Evolutionary conservation across 2,329 filamentous ascomycete species (phyloP).

Genomic region (Ceratocystis destructans): DNA sequence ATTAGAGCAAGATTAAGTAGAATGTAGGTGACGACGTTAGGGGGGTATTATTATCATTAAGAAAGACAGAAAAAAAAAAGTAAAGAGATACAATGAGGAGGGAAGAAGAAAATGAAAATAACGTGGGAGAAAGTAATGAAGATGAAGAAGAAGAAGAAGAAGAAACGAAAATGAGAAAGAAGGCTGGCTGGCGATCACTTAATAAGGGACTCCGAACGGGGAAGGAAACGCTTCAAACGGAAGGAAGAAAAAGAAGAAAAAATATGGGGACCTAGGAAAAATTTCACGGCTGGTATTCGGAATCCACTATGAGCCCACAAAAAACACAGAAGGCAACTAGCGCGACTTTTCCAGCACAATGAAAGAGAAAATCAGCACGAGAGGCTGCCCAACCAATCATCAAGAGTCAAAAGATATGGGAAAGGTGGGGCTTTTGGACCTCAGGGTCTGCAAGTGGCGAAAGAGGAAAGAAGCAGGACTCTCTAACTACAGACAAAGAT

Average conservation of each 20-base stretch:
- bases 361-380: too few relatives aligned
- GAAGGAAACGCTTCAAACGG: neutral
- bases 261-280: neutral
- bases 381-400: too few relatives aligned
- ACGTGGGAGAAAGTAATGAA: neutral
- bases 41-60: neutral
- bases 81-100: neutral
- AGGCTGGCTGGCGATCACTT: neutral
- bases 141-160: neutral
- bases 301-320: too few relatives aligned
- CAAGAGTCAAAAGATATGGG: too few relatives aligned
- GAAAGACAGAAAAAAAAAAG: conserved; percentile 4
- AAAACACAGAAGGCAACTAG: too few relatives aligned
- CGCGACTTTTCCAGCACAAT: too few relatives aligned
- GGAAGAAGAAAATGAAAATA: neutral
- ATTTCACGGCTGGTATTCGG: neutral
- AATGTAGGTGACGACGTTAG: neutral
- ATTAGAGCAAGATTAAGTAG: neutral
- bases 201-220: neutral
- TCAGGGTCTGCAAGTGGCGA: too few relatives aligned
- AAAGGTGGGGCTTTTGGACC: too few relatives aligned
- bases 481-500: too few relatives aligned
- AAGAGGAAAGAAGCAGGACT: too few relatives aligned
- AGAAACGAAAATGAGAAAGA: neutral
- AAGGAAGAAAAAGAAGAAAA: neutral